Conservation (phyloP, 768 basidiomycete species). For the Pleurotus eryngii region DNA sequence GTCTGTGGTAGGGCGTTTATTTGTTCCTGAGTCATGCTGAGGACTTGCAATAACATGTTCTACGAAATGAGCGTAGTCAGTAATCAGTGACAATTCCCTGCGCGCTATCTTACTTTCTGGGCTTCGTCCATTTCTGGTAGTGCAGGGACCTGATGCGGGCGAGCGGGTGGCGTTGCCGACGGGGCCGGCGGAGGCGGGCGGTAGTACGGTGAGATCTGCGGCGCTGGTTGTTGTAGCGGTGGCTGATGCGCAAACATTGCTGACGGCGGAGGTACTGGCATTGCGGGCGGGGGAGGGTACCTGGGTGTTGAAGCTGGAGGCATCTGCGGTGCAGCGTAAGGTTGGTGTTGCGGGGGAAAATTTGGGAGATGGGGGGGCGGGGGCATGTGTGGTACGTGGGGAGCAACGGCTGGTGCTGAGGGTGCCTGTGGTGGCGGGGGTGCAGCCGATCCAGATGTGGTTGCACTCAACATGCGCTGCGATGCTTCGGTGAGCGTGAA, state of each 20-base stretch:
- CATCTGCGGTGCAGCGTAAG: conserved; percentile 23
- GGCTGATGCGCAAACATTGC: conserved; percentile 28
- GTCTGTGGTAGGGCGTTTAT: conserved; percentile 76
- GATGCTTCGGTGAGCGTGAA: neutral
- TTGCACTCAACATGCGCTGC: conserved; percentile 50
- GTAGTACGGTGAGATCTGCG: conserved; percentile 25
- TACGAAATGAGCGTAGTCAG: conserved; percentile 24
- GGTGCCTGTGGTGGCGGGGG: conserved; percentile 14
- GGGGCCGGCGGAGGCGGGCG: conserved; percentile 25
- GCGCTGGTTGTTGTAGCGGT: conserved; percentile 19
- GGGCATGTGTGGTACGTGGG: conserved; percentile 50
- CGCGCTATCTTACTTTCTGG: conserved; percentile 36
- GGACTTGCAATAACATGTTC: conserved; percentile 86
- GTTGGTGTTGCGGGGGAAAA: conserved; percentile 29
- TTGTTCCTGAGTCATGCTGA: conserved; percentile 78
- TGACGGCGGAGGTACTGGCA: conserved; percentile 29
- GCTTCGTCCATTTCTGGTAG: conserved; percentile 45
- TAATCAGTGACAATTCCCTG: neutral
- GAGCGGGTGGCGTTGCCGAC: conserved; percentile 25
- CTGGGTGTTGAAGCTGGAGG: conserved; percentile 27
- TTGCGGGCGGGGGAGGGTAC: conserved; percentile 20
- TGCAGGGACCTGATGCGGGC: conserved; percentile 26
- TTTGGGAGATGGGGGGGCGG: conserved; percentile 29
- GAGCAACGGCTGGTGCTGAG: conserved; percentile 14
- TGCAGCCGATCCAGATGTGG: conserved; percentile 16